Evolutionary conservation across 2,329 filamentous ascomycete genomes (phyloP).

Genomic region (Exophiala aquamarina): DNA sequence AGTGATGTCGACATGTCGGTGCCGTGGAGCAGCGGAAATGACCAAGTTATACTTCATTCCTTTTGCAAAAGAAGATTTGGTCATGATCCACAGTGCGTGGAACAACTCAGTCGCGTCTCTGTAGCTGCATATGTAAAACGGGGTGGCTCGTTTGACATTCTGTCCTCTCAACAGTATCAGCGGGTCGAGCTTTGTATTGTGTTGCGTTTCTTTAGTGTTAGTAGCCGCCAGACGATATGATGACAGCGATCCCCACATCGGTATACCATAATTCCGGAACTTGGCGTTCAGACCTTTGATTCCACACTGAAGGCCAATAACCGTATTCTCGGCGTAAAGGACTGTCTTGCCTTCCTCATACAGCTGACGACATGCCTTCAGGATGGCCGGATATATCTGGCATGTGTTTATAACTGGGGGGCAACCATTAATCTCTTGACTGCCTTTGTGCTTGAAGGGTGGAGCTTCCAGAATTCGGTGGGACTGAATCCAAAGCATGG

Average conservation of each 20-base stretch:
- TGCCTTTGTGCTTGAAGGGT: slow-evolving; percentile 20
- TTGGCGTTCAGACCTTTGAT: slow-evolving; percentile 21
- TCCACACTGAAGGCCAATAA: slow-evolving; percentile 19
- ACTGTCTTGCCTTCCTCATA: slow-evolving; percentile 17
- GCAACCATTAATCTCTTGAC: slow-evolving; percentile 22
- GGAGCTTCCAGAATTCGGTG: slow-evolving; percentile 23
- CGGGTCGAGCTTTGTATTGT: slow-evolving; percentile 14
- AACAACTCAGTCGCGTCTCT: slow-evolving; percentile 17
- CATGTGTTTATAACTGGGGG: slow-evolving; percentile 18
- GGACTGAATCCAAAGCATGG: slow-evolving; percentile 15
- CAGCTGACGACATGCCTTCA: slow-evolving; percentile 18
- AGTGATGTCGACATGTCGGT: slow-evolving; percentile 4
- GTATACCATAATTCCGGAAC: slow-evolving; percentile 23
- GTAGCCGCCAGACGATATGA: slow-evolving; percentile 5
- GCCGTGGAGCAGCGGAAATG: slow-evolving; percentile 8
- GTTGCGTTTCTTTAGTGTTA: background rate
- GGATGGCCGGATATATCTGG: slow-evolving; percentile 13
- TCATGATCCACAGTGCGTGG: slow-evolving; percentile 24
- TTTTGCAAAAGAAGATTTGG: slow-evolving; percentile 19
- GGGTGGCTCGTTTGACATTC: slow-evolving; percentile 12
- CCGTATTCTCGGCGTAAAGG: slow-evolving; percentile 22
- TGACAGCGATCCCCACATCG: slow-evolving; percentile 17
- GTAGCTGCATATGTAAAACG: slow-evolving; percentile 22
- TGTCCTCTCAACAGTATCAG: slow-evolving; percentile 17
- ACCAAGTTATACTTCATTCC: slow-evolving; percentile 21